Evolutionary conservation across 352 stramenopile species (phyloP).

Genomic region (Phytopythium chamaehyphon): DNA sequence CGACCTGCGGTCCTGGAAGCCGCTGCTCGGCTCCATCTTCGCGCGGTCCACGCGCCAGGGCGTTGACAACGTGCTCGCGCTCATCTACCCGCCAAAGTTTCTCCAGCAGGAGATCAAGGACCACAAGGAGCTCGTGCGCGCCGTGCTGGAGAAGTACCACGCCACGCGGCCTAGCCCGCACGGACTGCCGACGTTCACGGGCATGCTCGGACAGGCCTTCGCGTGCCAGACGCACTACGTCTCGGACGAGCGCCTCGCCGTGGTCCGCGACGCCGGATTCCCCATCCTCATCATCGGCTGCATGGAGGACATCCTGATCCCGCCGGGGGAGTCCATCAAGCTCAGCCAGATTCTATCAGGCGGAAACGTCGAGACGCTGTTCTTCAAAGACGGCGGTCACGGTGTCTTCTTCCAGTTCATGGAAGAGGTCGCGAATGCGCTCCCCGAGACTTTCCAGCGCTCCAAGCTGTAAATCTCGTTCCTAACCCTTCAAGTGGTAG

Average conservation of each 20-base stretch:
- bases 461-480: conserved; percentile 7
- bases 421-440: conserved; percentile 22
- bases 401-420: conserved; percentile 27
- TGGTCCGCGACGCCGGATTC: conserved; percentile 16
- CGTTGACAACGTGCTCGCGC: conserved; percentile 22
- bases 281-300: conserved; percentile 36
- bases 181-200: conserved; percentile 19
- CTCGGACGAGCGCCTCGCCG: conserved; percentile 29
- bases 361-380: conserved; percentile 18
- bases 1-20: conserved; percentile 19
- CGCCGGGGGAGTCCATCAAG: conserved; percentile 24
- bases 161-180: conserved; percentile 16
- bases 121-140: conserved; percentile 23
- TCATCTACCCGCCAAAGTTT: conserved; percentile 40
- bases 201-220: conserved; percentile 35
- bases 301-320: conserved; percentile 33
- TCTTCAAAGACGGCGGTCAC: conserved; percentile 34
- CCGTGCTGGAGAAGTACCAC: conserved; percentile 33
- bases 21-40: conserved; percentile 27
- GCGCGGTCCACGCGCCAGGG: conserved; percentile 22
- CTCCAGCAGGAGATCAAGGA: conserved; percentile 23
- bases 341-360: conserved; percentile 12
- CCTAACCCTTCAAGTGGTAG: too few species aligned
- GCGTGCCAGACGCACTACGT: conserved; percentile 43
- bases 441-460: conserved; percentile 8